Evolutionary conservation across 1,284 basidiomycete species (phyloP), one percentile per base, ranked within the genome.

Genomic region (Leccinum solheimii): DNA sequence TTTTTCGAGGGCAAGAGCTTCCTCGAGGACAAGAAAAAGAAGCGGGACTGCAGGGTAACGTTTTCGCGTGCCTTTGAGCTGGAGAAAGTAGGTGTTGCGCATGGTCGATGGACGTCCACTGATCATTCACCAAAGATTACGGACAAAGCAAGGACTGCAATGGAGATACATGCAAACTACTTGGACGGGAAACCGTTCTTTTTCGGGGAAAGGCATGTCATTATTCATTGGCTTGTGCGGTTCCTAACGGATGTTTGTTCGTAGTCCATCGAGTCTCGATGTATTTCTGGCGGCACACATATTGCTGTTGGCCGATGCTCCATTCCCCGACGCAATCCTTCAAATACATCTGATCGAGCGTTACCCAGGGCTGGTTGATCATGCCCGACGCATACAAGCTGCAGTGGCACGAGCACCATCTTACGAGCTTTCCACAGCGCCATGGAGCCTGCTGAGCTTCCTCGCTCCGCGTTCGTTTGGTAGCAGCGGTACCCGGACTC

Each of bases 271-370:
- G 0, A 79, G 82, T 6, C 71, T 91, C 6, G 91, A 92, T 63
- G 72, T 88, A 23, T 69, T 85, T 32, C 75, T 92, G 27, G 87
- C 90, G 19, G 82, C 90, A 10, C 86, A 91, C 66, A 78, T 87
- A 34, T 78, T 90, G 38, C 77, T 91, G 21, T 73, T 92, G 6
- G 68, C 80, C 11, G 73, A 80, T 45, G 82, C 87, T 9, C 81
- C 83, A 32, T 86, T 86, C 60, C 85, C 88, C 2, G 86, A 91
- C 64, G 75, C 83, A 5, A 69, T 86, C 11, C 68, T 92, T 9
- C 79, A 81, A 66, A 75, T 78, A 56, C 77, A 90, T 5, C 69
- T 91, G 9, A 70, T 69, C 1, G 79, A 82, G 8, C 80, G 81
- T 3, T 91, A 86, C 69, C 82, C 87, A 1, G 72, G 75, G 8